A percentile compares a stretch with the other conserved stretches of the same genome.
Evolutionary conservation across 257 asterid species (phyloP).

Genomic region (Lantana camara): DNA sequence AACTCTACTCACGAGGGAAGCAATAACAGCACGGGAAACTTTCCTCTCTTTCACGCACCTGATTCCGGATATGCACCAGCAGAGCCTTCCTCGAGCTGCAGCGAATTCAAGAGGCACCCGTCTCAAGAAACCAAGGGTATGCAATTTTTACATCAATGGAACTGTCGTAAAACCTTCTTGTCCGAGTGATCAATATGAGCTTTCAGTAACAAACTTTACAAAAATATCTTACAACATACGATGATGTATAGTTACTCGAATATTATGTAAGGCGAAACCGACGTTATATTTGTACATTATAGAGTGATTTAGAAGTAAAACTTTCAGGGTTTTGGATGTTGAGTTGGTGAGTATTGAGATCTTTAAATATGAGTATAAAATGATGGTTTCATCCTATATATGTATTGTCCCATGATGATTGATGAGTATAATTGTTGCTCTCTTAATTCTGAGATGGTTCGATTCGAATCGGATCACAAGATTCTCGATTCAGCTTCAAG

Average conservation of each 20-base stretch:
- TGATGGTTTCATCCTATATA: neutral
- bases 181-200: constrained; percentile 32
- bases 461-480: no score
- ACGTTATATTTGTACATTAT: constrained; percentile 23
- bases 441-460: no score
- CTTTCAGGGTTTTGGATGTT: neutral
- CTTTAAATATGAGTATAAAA: neutral
- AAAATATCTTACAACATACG: neutral
- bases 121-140: constrained; percentile 25
- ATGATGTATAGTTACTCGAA: neutral
- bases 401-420: neutral
- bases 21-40: constrained; percentile 10
- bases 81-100: constrained; percentile 16
- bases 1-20: constrained; percentile 25
- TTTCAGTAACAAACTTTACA: no score
- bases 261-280: neutral
- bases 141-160: constrained; percentile 29
- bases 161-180: constrained; percentile 18
- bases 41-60: constrained; percentile 9
- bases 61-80: constrained; percentile 24
- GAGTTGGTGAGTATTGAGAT: neutral
- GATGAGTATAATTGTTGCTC: no score
- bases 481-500: no score
- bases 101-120: constrained; percentile 20
- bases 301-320: constrained; percentile 18